Conservation (phyloP, 768 basidiomycete species). For the Candolleomyces eurysporus region DNA sequence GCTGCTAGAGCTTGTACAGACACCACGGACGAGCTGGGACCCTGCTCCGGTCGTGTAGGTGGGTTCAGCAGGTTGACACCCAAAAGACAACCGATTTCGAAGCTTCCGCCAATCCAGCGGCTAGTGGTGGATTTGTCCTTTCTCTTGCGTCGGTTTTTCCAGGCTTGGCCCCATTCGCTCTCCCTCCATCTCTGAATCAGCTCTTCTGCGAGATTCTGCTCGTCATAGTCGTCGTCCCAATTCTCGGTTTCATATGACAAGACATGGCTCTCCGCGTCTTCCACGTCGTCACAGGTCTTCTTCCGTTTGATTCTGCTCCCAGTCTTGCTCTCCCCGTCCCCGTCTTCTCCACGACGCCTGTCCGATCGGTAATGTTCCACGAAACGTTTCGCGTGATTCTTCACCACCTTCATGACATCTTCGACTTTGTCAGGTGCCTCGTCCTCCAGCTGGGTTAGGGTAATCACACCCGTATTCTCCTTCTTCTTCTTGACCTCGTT, state of each 20-base stretch:
- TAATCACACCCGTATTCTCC: constrained; percentile 21
- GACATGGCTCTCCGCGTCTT: constrained; percentile 19
- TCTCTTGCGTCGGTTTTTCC: constrained; percentile 34
- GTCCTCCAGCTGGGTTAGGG: constrained; percentile 19
- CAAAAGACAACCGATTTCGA: constrained; percentile 75
- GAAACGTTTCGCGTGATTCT: constrained; percentile 59
- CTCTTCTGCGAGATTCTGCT: constrained; percentile 50
- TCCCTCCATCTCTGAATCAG: constrained; percentile 61
- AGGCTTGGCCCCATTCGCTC: constrained; percentile 60
- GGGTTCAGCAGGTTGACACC: constrained; percentile 56
- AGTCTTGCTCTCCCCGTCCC: not conserved
- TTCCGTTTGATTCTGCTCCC: not conserved
- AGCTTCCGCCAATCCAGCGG: constrained; percentile 71
- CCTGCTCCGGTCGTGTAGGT: not conserved
- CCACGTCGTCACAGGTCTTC: constrained; percentile 19
- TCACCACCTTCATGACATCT: constrained; percentile 47
- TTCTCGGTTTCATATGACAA: constrained; percentile 43
- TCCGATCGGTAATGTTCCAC: constrained; percentile 40
- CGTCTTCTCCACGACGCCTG: not conserved
- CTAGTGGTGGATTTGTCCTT: constrained; percentile 16
- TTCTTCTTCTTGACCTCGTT: constrained; percentile 28
- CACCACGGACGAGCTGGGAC: too few species aligned
- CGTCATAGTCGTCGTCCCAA: constrained; percentile 55
- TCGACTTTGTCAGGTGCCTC: constrained; percentile 32
- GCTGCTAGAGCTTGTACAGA: not conserved